These are phyloP conservation scores for Daldinia vernicosa DNA, from an alignment of 495 filamentous ascomycete genomes.

Conservation along the genomic window DNA sequence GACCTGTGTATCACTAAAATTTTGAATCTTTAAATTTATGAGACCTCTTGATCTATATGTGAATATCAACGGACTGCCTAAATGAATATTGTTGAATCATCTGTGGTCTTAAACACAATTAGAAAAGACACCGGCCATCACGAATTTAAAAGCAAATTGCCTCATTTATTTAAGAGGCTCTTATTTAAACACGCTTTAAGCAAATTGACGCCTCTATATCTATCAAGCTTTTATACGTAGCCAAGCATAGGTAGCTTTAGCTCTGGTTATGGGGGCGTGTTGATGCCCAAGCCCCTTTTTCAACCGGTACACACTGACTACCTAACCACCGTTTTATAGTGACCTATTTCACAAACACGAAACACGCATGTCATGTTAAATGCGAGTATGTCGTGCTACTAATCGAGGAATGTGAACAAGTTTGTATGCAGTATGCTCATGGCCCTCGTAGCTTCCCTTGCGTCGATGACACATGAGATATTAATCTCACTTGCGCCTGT, in stretches of 20 bases:
- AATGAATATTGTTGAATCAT: too few relatives aligned
- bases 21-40: too few relatives aligned
- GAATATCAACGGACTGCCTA: too few relatives aligned
- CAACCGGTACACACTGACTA: not conserved
- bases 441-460: slow-evolving; percentile 85
- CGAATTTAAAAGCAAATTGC: not conserved
- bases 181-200: not conserved
- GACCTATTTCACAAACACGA: not conserved
- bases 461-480: slow-evolving; percentile 96
- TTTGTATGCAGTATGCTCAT: slow-evolving; percentile 95
- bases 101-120: not conserved
- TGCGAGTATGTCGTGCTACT: slow-evolving; percentile 4
- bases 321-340: not conserved
- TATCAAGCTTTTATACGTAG: not conserved
- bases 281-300: not conserved
- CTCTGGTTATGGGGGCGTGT: not conserved
- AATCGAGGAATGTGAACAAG: slow-evolving; percentile 76
- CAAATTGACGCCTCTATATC: not conserved
- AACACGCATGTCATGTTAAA: not conserved
- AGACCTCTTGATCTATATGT: too few relatives aligned
- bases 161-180: not conserved
- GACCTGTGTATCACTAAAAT: too few relatives aligned
- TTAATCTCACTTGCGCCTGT: slow-evolving; percentile 97
- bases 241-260: not conserved
- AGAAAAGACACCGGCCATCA: not conserved